Evolutionary conservation across 305 asterid genomes (phyloP).

Genomic region (Fraxinus nigra): DNA sequence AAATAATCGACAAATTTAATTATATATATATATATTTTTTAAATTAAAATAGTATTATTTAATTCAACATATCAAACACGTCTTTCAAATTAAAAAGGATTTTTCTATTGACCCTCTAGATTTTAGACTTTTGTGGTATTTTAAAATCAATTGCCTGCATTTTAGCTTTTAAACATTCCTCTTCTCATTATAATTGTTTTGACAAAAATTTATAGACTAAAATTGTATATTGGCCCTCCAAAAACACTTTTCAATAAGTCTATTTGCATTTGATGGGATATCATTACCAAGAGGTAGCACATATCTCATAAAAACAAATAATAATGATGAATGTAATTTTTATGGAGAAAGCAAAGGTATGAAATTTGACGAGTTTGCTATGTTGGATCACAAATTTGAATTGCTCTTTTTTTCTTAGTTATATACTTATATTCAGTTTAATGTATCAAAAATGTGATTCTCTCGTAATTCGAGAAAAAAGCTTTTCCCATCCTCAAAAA

Average conservation of each 20-base stretch:
- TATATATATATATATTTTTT: too few species aligned
- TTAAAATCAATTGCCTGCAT: background rate
- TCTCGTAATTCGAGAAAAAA: background rate
- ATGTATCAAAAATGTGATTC: background rate
- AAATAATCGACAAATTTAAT: too few species aligned
- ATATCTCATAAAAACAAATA: background rate
- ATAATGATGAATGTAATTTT: background rate
- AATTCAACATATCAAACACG: background rate
- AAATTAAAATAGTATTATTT: background rate
- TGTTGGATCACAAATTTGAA: background rate
- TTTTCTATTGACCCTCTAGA: background rate
- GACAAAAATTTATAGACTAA: background rate
- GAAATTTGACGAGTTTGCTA: background rate
- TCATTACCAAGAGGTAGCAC: background rate
- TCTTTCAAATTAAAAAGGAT: background rate
- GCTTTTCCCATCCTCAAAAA: too few species aligned
- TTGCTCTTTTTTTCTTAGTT: background rate
- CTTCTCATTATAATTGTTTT: background rate
- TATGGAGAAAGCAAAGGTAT: background rate
- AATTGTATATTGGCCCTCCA: background rate
- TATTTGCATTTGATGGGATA: constrained; percentile 1
- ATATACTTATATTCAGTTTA: background rate
- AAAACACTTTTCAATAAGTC: background rate
- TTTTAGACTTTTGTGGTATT: background rate
- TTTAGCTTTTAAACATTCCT: background rate